Base-by-base conservation (phyloP, 768 basidiomycete genomes). In the Phylloporus arenicola region DNA sequence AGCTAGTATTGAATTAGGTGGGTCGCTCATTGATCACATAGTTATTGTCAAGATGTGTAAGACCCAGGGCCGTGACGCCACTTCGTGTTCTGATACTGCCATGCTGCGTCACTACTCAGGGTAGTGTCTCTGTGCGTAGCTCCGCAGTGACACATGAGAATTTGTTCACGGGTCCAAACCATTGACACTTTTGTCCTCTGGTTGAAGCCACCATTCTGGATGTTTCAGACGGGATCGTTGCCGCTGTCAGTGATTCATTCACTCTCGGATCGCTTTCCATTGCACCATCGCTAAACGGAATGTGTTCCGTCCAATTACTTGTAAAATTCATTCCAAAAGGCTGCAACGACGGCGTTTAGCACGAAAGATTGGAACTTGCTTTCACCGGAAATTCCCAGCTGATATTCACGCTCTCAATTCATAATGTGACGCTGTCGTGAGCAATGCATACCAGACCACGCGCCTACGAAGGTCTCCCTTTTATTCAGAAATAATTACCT, bases 41-140 rank as follows among this genome's bases (percentile, higher is more conserved):
- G 50, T 44, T 49, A 44, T 44, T 20, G 44, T 55, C n/a, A 29
- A 46, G 41, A 46, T 43, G 20, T 42, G 41, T 50, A 38, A 45
- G 13, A 39, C 35, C 44, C 49, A 53, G 60, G 49, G 57, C 35
- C 57, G 53, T 53, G 50, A 59, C 53, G 63, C 63, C 55, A 53
- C 63, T 55, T 55, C 57, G 33, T 62, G 59, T 58, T 62, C 30
- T 50, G 22, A 30, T 53, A 17, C 43, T 45, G 45, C 43, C 51
- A 47, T 53, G 29, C 39, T 30, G 41, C 6, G 46, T 41, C 49
- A 45, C 53, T 46, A 29, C 41, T 59, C 63, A 64, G 63, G 62
- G 62, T 53, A 47, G 47, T 48, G 49, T 40, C 38, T 45, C 40
- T 43, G 52, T 62, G 59, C 55, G 60, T 53, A 53, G 47, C 37